Base-by-base conservation (phyloP, 108 stramenopile species). In the Skeletonema menzelii region DNA sequence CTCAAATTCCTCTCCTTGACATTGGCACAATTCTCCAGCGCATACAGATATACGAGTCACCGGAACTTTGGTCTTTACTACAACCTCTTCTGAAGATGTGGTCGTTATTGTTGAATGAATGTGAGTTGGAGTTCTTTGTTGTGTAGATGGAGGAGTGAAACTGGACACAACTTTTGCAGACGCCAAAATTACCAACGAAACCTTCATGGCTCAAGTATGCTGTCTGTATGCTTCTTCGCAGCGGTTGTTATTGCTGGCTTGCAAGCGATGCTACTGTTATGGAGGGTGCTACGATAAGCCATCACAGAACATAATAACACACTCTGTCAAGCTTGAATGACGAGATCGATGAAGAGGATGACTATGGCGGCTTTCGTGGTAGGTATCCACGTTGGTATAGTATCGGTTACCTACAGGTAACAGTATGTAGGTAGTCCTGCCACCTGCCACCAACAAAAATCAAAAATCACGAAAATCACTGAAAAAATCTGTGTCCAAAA, bases 11-110 rank as follows among this genome's bases (percentile, higher is more conserved):
- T 84, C 80, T 34, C 82, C 85, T 77, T 85, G 85, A 55, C 85
- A 85, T 64, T 79, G 72, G 27, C 85, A 85, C 38, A 85, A 61
- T 59, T 85, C 85, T 27, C 80, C 85, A 27, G 74, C 69, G 57
- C 85, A 85, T 42, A 85, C 79, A 20, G 79, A 80, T 56, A 80
- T 63, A 20, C 71, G 79, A 19, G 27, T 19, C 10, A 80, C 72
- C 26, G 75, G 75, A 44, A 76, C 37, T 59, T 66, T 19, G 20
- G 65, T 75, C 22, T 67, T 66, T 38, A 67, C 59, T 66, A 40
- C 30, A 32, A 53, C 58, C 13, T 75, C 13, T 17, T 30, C 63
- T 26, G 55, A 27, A 6, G 73, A 22, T 5, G 73, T 38, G 27
- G 73, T 12, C 19, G 65, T n/a, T 22, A 56, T 27, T 59, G 47